These are phyloP conservation scores for Puccinellia tenuiflora DNA, from an alignment of 176 grass and related monocot genomes.

Conservation along the genomic window DNA sequence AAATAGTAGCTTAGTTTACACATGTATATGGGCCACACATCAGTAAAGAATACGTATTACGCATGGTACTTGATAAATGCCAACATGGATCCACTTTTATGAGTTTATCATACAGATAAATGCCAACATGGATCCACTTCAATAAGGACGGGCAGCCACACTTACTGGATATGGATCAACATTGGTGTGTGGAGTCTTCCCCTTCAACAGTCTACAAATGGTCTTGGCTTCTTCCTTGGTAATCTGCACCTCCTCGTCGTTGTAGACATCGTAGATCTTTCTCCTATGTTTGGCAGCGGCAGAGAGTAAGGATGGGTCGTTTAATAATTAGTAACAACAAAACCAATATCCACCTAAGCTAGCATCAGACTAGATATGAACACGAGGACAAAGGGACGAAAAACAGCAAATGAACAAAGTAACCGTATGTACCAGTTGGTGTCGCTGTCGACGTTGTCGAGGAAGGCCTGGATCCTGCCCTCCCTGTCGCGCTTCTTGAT, in stretches of 20 bases:
- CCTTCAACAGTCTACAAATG: conserved; percentile 74
- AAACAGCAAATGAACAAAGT: neutral
- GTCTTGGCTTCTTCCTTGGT: conserved; percentile 81
- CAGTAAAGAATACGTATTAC: too few species aligned
- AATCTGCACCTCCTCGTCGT: conserved; percentile 84
- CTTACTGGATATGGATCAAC: conserved; percentile 91
- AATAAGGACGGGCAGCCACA: too few species aligned
- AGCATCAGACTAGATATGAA: neutral
- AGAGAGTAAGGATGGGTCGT: neutral
- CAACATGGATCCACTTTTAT: too few species aligned
- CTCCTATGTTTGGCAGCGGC: conserved; percentile 38
- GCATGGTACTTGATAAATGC: too few species aligned
- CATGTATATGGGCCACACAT: neutral
- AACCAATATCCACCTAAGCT: neutral
- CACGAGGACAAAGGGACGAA: conserved; percentile 3
- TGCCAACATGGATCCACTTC: too few species aligned
- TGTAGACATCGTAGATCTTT: conserved; percentile 82
- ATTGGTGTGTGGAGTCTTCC: conserved; percentile 75
- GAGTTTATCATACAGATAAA: too few species aligned
- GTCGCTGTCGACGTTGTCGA: conserved; percentile 63
- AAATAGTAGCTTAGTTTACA: conserved; percentile 4
- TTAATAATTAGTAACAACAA: neutral
- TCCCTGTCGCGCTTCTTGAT: conserved; percentile 83
- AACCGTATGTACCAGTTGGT: conserved; percentile 65
- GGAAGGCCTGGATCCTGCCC: conserved; percentile 54